Percentiles rank a stretch among this genome's conserved stretches.
These are phyloP conservation scores for Lasiodiplodia sp. DNA, from an alignment of 2,329 filamentous ascomycete genomes.

Conservation along the genomic window DNA sequence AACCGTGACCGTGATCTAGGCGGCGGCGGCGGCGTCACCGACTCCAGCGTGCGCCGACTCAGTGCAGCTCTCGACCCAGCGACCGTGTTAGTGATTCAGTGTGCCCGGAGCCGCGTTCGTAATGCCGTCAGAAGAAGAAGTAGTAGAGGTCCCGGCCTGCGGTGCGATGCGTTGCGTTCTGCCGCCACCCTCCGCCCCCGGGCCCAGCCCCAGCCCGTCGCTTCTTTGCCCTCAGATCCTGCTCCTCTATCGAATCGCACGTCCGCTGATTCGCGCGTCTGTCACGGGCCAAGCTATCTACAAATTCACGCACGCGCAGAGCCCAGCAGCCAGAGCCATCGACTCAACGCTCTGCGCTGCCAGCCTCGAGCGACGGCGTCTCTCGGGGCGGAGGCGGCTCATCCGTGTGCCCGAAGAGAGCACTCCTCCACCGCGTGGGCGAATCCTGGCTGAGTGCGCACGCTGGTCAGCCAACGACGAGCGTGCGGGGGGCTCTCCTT, in stretches of 20 bases:
- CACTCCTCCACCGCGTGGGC: constrained; percentile 16
- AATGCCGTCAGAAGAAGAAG: constrained; percentile 25
- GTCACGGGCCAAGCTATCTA: constrained; percentile 31
- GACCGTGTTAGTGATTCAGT: not conserved
- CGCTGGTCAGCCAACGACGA: constrained; percentile 11
- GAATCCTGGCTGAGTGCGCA: constrained; percentile 12
- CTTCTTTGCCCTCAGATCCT: constrained; percentile 47
- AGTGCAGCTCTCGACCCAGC: constrained; percentile 4
- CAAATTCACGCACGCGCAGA: constrained; percentile 25
- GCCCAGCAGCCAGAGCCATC: constrained; percentile 11
- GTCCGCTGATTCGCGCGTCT: constrained; percentile 54
- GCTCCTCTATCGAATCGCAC: constrained; percentile 61
- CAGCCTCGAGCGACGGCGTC: not conserved
- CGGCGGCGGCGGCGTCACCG: constrained; percentile 27
- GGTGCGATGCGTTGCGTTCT: constrained; percentile 24
- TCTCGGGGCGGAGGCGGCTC: constrained; percentile 18
- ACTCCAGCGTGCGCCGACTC: constrained; percentile 21
- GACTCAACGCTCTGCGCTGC: not conserved
- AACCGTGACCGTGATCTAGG: constrained; percentile 27
- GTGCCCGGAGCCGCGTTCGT: constrained; percentile 5
- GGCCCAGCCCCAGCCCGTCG: constrained; percentile 5
- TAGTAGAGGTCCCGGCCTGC: constrained; percentile 11
- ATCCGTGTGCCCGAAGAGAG: constrained; percentile 13
- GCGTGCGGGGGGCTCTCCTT: not conserved
- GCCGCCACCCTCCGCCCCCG: constrained; percentile 26